Conservation (phyloP, 192 early-diverging fungal genomes). For the Phycomyces blakesleeanus region DNA sequence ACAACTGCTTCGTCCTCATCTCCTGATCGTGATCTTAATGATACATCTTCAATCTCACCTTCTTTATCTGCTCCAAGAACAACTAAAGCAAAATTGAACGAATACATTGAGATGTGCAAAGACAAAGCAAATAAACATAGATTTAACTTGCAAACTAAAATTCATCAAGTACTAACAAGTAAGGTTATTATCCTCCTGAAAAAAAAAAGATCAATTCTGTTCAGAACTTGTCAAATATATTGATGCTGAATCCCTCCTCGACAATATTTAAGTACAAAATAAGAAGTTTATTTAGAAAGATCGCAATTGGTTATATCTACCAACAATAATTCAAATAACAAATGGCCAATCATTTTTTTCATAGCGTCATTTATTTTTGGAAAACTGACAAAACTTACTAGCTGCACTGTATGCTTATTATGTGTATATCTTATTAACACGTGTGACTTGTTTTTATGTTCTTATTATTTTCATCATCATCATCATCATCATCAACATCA, state of each 20-base stretch:
- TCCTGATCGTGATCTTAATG: conserved; percentile 4
- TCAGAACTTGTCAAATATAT: conserved; percentile 11
- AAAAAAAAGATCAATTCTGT: not conserved
- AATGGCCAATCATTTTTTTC: too few relatives aligned
- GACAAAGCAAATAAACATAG: conserved; percentile 4
- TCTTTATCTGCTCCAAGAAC: conserved; percentile 3
- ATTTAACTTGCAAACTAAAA: conserved; percentile 16
- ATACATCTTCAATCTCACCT: not conserved
- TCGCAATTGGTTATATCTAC: too few relatives aligned
- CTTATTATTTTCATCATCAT: too few relatives aligned
- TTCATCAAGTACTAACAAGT: conserved; percentile 16
- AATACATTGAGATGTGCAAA: conserved; percentile 1
- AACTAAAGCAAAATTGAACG: conserved; percentile 6
- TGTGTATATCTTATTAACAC: too few relatives aligned
- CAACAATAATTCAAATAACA: too few relatives aligned
- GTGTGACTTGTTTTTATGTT: too few relatives aligned
- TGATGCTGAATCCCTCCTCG: conserved; percentile 9
- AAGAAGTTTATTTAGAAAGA: too few relatives aligned
- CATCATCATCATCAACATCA: too few relatives aligned
- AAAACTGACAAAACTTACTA: too few relatives aligned
- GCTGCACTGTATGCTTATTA: too few relatives aligned
- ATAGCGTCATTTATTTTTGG: too few relatives aligned
- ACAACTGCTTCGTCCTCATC: not conserved
- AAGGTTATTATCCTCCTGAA: conserved; percentile 10
- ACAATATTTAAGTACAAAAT: too few relatives aligned